Evolutionary conservation across 192 early-diverging fungal species (phyloP).

Genomic region (Phlyctochytrium arcticum): DNA sequence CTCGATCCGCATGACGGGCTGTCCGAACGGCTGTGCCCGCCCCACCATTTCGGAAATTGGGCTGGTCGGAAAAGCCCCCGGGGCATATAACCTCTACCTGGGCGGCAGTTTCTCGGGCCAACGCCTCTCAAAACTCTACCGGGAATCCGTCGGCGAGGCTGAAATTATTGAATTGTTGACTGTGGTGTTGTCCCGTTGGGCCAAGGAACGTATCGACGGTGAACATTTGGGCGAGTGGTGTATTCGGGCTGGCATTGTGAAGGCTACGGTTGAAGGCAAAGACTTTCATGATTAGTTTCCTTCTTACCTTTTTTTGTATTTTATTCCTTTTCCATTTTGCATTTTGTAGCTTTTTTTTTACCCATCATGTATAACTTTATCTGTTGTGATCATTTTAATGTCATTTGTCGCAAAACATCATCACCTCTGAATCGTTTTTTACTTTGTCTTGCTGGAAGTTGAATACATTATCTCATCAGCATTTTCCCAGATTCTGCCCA

Average conservation of each 20-base stretch:
- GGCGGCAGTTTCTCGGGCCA: slow-evolving; percentile 85
- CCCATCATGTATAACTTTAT: too few relatives aligned
- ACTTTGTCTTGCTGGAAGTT: too few relatives aligned
- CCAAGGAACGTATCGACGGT: slow-evolving; percentile 59
- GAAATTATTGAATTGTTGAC: slow-evolving; percentile 76
- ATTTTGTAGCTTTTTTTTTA: too few relatives aligned
- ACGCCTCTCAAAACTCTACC: slow-evolving; percentile 86
- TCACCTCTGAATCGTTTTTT: too few relatives aligned
- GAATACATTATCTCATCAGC: too few relatives aligned
- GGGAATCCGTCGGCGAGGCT: slow-evolving; percentile 82
- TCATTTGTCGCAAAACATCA: too few relatives aligned
- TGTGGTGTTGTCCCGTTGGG: slow-evolving; percentile 80
- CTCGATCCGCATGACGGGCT: slow-evolving; percentile 96
- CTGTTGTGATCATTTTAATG: too few relatives aligned
- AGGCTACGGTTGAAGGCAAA: slow-evolving; percentile 19
- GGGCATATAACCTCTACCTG: slow-evolving; percentile 92
- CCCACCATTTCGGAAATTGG: slow-evolving; percentile 94
- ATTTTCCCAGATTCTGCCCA: too few relatives aligned
- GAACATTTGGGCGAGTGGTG: slow-evolving; percentile 96
- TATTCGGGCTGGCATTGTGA: slow-evolving; percentile 79
- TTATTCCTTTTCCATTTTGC: too few relatives aligned
- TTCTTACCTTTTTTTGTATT: too few relatives aligned
- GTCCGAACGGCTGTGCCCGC: slow-evolving; percentile 96
- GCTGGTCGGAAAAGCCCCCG: slow-evolving; percentile 92
- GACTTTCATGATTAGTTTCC: slow-evolving; percentile 23